Evolutionary conservation across 148 eudicot species (phyloP), one percentile per base, ranked within the genome.

Genomic region (Dianthus caryophyllus): DNA sequence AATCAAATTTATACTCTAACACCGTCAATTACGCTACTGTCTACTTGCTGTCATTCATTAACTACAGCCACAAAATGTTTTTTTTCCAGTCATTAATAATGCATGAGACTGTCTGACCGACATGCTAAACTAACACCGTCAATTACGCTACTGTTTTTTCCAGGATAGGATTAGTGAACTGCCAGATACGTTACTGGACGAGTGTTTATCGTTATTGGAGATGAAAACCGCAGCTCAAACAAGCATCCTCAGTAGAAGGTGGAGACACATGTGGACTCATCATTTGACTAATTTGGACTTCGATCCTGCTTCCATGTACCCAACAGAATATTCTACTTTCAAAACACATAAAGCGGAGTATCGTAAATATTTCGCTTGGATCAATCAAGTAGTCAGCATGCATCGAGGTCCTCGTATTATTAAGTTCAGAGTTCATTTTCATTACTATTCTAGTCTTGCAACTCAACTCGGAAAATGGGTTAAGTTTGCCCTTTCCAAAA

Each of bases 231-330:
- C 54, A 2, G 22, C 22, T 2, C 54, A n/a, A n/a, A 50, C 54
- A 3, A 50, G 24, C 22, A n/a, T 50, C 22, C 54, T 50, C 20
- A 2, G 54, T 50, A 50, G 18, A 50, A 50, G 54, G 22, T 50
- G 68, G 68, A 65, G 68, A 15, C 24, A 65, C 10, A 25, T 47
- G 68, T 65, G 56, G 68, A 65, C 68, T 41, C 10, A 29, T 5
- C 14, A 4, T n/a, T n/a, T n/a, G 25, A 65, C 68, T 27, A 26
- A 47, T 49, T 26, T 65, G 7, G 55, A 65, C 56, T 65, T 65
- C 29, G 56, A 65, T 49, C 68, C 52, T 25, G 10, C 10, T 13
- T 22, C 3, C 22, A 12, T 64, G n/a, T 14, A n/a, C 15, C 52
- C 52, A 1, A 10, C 0, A 44, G 8, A 21, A 16, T 60, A 2